Evolutionary conservation across 179 eudicot species (phyloP).

Genomic region (Nepenthes alata): DNA sequence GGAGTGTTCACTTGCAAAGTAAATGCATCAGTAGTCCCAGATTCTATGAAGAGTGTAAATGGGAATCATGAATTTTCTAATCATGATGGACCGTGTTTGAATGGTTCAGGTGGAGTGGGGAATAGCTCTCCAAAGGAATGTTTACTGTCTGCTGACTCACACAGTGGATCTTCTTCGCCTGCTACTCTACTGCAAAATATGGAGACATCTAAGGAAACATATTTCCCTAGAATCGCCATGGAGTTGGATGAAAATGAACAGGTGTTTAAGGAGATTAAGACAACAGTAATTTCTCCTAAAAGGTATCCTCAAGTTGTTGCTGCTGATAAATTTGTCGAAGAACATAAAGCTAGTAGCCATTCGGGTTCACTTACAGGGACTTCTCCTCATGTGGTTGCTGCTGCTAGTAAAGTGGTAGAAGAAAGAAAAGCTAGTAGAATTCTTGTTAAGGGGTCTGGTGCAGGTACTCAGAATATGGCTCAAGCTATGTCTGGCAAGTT

Average conservation of each 20-base stretch:
- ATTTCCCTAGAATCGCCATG: constrained; percentile 16
- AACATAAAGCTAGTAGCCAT: constrained; percentile 8
- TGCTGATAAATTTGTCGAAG: constrained; percentile 16
- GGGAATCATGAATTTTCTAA: constrained; percentile 17
- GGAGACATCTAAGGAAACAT: constrained; percentile 18
- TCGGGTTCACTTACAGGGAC: background rate
- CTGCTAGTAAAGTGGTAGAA: constrained; percentile 18
- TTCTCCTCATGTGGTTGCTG: background rate
- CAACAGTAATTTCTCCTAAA: constrained; percentile 26
- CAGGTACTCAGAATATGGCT: constrained; percentile 26
- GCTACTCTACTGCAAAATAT: constrained; percentile 19
- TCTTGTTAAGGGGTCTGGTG: constrained; percentile 15
- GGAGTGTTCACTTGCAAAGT: constrained; percentile 23
- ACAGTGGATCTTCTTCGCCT: constrained; percentile 13
- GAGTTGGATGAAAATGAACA: constrained; percentile 15
- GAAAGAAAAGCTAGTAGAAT: constrained; percentile 24
- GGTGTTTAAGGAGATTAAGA: constrained; percentile 18
- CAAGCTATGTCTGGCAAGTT: constrained; percentile 25
- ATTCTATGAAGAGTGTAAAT: constrained; percentile 13
- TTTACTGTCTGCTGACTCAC: constrained; percentile 8
- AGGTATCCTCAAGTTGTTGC: constrained; percentile 28
- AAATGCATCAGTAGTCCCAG: constrained; percentile 7
- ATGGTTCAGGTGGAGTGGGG: constrained; percentile 13
- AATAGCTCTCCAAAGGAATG: constrained; percentile 16
- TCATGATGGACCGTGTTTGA: constrained; percentile 17